Conservation (phyloP, 768 basidiomycete species). For the Sutorius australiensis region DNA sequence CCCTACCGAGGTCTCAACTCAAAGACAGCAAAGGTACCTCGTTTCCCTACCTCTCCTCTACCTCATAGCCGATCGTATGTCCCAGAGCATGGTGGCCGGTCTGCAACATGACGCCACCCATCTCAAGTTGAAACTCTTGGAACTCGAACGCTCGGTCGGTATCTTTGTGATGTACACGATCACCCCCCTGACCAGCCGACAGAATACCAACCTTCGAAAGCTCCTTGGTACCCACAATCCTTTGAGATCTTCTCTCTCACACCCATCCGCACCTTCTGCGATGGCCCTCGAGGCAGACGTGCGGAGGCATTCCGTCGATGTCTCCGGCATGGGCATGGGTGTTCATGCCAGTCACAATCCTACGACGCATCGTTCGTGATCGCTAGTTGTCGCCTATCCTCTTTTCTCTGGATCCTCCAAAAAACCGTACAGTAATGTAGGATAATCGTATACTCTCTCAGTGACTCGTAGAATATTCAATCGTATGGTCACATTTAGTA, state of each 20-base stretch:
- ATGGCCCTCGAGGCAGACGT: constrained; percentile 32
- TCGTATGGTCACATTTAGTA: constrained; percentile 8
- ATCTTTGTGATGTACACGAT: neutral
- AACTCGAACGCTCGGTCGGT: constrained; percentile 61
- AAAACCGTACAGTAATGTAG: constrained; percentile 17
- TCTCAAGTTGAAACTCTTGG: constrained; percentile 58
- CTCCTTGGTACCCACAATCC: constrained; percentile 27
- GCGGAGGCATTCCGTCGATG: constrained; percentile 32
- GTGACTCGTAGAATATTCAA: constrained; percentile 4
- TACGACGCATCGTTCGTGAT: constrained; percentile 7
- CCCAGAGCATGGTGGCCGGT: constrained; percentile 69
- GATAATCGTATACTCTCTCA: constrained; percentile 15
- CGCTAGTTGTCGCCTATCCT: neutral
- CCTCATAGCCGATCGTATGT: neutral
- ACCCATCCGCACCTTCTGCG: constrained; percentile 26
- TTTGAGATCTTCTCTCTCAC: constrained; percentile 12
- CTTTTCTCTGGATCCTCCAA: neutral
- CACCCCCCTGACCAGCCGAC: neutral
- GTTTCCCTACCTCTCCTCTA: neutral
- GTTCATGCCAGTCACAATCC: constrained; percentile 14
- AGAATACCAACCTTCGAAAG: constrained; percentile 33
- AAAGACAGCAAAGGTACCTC: constrained; percentile 65
- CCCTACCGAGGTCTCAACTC: constrained; percentile 69
- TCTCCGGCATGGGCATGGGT: constrained; percentile 31
- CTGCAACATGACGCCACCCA: constrained; percentile 63